These are phyloP conservation scores for Tephrocybe sp. DNA, from an alignment of 768 basidiomycete genomes.

Conservation along the genomic window DNA sequence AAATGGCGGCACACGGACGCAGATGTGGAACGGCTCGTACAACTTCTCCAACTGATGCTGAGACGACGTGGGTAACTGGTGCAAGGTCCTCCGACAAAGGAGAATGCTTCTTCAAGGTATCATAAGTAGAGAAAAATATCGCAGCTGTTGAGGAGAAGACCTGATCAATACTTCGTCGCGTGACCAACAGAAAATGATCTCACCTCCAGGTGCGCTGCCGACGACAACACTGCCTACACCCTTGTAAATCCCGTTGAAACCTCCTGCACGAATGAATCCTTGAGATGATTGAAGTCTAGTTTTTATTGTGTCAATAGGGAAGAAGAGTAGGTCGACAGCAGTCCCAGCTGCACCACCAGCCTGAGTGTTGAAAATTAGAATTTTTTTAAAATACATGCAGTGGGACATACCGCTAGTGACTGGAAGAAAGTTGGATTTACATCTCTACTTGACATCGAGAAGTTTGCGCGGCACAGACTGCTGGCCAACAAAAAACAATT, in stretches of 20 bases:
- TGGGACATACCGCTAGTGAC: constrained; percentile 25
- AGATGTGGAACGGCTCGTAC: constrained; percentile 29
- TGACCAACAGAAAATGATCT: not conserved
- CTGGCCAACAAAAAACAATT: not conserved
- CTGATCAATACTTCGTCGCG: not conserved
- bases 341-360: constrained; percentile 82
- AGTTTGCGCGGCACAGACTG: not conserved
- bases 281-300: constrained; percentile 88
- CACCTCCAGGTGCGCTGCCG: constrained; percentile 95
- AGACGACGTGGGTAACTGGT: constrained; percentile 55
- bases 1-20: constrained; percentile 13
- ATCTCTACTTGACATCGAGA: constrained; percentile 11
- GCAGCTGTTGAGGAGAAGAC: constrained; percentile 60
- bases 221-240: constrained; percentile 93
- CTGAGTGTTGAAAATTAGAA: constrained; percentile 10
- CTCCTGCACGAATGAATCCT: constrained; percentile 84
- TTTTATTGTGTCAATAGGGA: constrained; percentile 95
- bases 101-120: constrained; percentile 75
- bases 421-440: constrained; percentile 27
- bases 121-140: constrained; percentile 93
- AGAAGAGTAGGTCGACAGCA: constrained; percentile 92
- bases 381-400: not conserved
- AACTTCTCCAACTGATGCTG: constrained; percentile 61
- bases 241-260: constrained; percentile 88
- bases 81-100: constrained; percentile 60